Conservation (phyloP, 2,329 filamentous ascomycete species). For the Diplodia mutila region DNA sequence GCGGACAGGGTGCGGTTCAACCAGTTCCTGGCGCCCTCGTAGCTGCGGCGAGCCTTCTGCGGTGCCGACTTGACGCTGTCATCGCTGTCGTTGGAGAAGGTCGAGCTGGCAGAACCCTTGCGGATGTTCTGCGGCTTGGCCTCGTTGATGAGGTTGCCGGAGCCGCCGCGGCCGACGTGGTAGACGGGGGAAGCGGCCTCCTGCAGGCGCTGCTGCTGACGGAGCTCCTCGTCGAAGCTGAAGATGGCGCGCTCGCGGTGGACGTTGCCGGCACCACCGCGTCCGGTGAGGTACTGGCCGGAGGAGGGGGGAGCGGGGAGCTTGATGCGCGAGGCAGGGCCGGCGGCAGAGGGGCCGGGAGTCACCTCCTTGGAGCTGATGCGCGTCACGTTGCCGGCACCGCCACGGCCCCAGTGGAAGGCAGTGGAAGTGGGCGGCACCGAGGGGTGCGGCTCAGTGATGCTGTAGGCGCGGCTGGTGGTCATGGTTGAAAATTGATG, state of each 20-base stretch:
- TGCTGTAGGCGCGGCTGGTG: constrained; percentile 50
- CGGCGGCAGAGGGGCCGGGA: constrained; percentile 47
- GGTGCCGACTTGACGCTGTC: constrained; percentile 29
- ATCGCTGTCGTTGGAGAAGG: constrained; percentile 30
- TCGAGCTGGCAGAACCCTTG: constrained; percentile 38
- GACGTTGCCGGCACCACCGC: constrained; percentile 70
- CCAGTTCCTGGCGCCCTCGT: constrained; percentile 43
- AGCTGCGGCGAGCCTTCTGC: constrained; percentile 36
- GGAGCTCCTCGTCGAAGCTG: constrained; percentile 70
- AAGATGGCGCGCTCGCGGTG: constrained; percentile 64
- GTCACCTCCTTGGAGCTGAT: constrained; percentile 60
- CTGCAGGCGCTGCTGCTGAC: constrained; percentile 59
- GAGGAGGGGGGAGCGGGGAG: constrained; percentile 52
- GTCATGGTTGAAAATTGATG: constrained; percentile 35
- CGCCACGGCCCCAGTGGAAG: constrained; percentile 60
- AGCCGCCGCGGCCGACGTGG: constrained; percentile 65
- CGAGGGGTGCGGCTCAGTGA: constrained; percentile 66
- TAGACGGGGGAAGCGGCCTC: constrained; percentile 63
- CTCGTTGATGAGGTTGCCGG: constrained; percentile 57
- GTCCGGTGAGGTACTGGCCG: constrained; percentile 65
- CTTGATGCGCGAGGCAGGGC: constrained; percentile 54
- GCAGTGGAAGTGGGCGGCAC: constrained; percentile 51
- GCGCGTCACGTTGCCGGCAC: constrained; percentile 62
- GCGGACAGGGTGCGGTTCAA: constrained; percentile 30
- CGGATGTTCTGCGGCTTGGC: constrained; percentile 37